These are phyloP conservation scores for Verticillium isaacii DNA, from an alignment of 2,329 filamentous ascomycete genomes.

Conservation along the genomic window DNA sequence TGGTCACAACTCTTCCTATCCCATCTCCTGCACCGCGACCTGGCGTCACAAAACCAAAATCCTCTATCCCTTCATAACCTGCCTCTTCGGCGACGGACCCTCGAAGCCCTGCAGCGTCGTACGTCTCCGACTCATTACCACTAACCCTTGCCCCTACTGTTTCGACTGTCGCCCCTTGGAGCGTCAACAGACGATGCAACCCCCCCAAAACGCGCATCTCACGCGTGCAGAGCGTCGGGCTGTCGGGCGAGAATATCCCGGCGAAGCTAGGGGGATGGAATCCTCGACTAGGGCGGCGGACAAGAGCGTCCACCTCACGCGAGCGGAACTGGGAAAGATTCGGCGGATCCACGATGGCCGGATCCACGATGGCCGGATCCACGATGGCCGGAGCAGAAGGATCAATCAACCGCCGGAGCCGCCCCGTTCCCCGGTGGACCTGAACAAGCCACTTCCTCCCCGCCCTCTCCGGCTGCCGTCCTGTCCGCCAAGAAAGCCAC, in stretches of 20 bases:
- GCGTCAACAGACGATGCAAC: background rate
- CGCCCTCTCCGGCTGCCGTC: background rate
- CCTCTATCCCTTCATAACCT: slow-evolving; percentile 3
- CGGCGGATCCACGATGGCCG: background rate
- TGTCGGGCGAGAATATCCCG: background rate
- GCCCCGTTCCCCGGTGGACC: background rate
- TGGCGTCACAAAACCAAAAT: slow-evolving; percentile 1
- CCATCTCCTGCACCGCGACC: slow-evolving; percentile 5
- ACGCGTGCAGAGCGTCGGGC: background rate
- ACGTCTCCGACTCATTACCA: background rate
- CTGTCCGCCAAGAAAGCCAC: background rate
- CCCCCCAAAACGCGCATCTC: background rate
- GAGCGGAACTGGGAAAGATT: background rate
- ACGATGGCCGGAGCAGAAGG: background rate
- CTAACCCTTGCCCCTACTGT: slow-evolving; percentile 3
- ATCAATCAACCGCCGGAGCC: background rate
- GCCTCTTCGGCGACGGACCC: slow-evolving; percentile 6
- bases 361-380: too few species aligned
- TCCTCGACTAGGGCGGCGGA: background rate
- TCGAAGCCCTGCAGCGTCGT: slow-evolving; percentile 4
- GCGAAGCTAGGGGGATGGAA: background rate
- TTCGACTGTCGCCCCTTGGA: background rate
- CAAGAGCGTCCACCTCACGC: background rate
- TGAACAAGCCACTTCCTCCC: background rate
- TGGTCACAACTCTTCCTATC: slow-evolving; percentile 2